A percentile compares a stretch with the other conserved stretches of the same genome.
These are phyloP conservation scores for Licmophora abbreviata DNA, from an alignment of 108 stramenopile species.

Conservation along the genomic window DNA sequence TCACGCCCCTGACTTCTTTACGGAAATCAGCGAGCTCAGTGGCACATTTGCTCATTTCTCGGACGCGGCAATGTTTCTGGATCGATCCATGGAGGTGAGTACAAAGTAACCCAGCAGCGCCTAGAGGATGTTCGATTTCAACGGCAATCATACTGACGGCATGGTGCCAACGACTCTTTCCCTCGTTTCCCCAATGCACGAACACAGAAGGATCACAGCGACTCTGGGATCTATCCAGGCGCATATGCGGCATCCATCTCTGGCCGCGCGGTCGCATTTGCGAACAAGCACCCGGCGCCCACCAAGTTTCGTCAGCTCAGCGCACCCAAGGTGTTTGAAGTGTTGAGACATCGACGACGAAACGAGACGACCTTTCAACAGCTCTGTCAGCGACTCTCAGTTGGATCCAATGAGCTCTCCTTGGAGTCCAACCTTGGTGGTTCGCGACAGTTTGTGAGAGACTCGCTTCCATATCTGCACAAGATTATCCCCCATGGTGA, in stretches of 20 bases:
- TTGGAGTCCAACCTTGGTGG: constrained; percentile 26
- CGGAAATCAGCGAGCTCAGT: constrained; percentile 58
- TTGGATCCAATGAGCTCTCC: constrained; percentile 11
- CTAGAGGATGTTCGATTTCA: not conserved
- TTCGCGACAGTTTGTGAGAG: constrained; percentile 44
- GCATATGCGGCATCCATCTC: constrained; percentile 50
- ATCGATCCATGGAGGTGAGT: constrained; percentile 14
- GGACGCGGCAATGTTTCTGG: constrained; percentile 54
- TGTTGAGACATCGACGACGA: constrained; percentile 44
- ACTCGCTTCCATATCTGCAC: constrained; percentile 46
- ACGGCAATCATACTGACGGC: not conserved
- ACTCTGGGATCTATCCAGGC: constrained; percentile 28
- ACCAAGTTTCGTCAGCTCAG: constrained; percentile 62
- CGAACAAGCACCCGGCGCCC: constrained; percentile 65
- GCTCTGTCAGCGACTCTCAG: constrained; percentile 34
- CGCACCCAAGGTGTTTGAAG: constrained; percentile 63
- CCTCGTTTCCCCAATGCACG: not conserved
- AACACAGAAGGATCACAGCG: not conserved
- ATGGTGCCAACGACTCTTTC: not conserved
- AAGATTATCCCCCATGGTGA: constrained; percentile 40
- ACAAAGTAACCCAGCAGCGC: not conserved
- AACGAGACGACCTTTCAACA: constrained; percentile 48
- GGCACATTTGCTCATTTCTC: constrained; percentile 45
- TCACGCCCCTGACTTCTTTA: constrained; percentile 82
- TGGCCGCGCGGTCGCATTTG: constrained; percentile 52